These are phyloP conservation scores for Penicillium sclerotiorum DNA, from an alignment of 2,329 filamentous ascomycete species.

Conservation along the genomic window DNA sequence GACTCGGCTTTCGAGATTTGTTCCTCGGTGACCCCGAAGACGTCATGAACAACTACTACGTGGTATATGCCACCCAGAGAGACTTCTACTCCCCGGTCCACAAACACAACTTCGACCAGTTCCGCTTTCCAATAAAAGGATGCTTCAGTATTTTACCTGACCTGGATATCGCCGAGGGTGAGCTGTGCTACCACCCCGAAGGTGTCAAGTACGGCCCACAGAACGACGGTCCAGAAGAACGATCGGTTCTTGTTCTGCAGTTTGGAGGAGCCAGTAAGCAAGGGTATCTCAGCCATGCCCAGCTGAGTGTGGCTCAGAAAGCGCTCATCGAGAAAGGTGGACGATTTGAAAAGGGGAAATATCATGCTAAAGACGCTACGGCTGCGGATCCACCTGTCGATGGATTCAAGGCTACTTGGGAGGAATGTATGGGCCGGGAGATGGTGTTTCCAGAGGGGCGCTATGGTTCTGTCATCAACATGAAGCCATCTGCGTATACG, in stretches of 20 bases:
- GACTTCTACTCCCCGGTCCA: slow-evolving; percentile 23
- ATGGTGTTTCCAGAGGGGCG: slow-evolving; percentile 15
- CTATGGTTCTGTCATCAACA: slow-evolving; percentile 12
- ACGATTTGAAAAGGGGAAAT: slow-evolving; percentile 19
- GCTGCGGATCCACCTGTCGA: slow-evolving; percentile 4
- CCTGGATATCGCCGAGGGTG: slow-evolving; percentile 14
- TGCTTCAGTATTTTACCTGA: slow-evolving; percentile 13
- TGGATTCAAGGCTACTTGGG: slow-evolving; percentile 18
- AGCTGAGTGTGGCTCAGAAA: slow-evolving; percentile 7
- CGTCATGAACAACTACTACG: slow-evolving; percentile 17
- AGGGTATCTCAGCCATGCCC: slow-evolving; percentile 13
- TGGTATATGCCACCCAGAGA: slow-evolving; percentile 15
- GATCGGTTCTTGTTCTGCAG: slow-evolving; percentile 20
- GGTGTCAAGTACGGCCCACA: slow-evolving; percentile 23
- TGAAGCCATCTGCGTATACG: slow-evolving; percentile 11
- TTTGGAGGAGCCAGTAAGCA: slow-evolving; percentile 22
- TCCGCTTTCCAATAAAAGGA: slow-evolving; percentile 18
- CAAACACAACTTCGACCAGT: slow-evolving; percentile 26
- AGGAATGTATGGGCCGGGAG: slow-evolving; percentile 7
- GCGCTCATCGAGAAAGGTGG: slow-evolving; percentile 9
- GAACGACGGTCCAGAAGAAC: slow-evolving; percentile 11
- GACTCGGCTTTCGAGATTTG: slow-evolving; percentile 15
- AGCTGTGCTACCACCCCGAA: slow-evolving; percentile 27
- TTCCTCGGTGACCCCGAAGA: slow-evolving; percentile 11
- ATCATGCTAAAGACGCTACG: not conserved